These are phyloP conservation scores for Benincasa hispida DNA, from an alignment of 306 rosid genomes.

Conservation along the genomic window DNA sequence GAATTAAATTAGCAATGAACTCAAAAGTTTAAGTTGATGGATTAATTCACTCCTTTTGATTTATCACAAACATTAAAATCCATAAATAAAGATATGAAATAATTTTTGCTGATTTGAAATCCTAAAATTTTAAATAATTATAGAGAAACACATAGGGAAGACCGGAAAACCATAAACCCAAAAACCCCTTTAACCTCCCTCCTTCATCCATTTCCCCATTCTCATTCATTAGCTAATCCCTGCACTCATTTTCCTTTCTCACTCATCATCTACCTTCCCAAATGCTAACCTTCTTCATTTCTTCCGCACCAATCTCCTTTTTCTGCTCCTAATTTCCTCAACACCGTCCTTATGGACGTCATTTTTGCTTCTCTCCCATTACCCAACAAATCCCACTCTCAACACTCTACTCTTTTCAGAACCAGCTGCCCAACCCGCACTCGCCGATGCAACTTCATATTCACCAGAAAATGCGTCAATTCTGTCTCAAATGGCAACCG, in stretches of 20 bases:
- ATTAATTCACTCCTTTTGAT: too few species aligned
- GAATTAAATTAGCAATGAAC: too few species aligned
- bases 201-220: background rate
- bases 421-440: slow-evolving; percentile 15
- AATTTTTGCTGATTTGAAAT: too few species aligned
- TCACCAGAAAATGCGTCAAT: background rate
- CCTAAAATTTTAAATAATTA: too few species aligned
- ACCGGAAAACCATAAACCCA: background rate
- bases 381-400: slow-evolving; percentile 9
- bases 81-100: too few species aligned
- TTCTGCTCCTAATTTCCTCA: background rate
- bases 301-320: background rate
- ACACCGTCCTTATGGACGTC: slow-evolving; percentile 27
- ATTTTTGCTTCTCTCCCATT: slow-evolving; percentile 14
- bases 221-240: background rate
- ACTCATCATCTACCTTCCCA: background rate
- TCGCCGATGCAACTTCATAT: slow-evolving; percentile 14
- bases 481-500: slow-evolving; percentile 13
- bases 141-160: background rate
- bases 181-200: background rate
- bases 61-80: too few species aligned
- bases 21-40: too few species aligned
- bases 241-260: background rate
- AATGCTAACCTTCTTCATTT: slow-evolving; percentile 5
- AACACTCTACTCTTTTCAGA: slow-evolving; percentile 5